Conservation (phyloP, 2,329 filamentous ascomycete genomes). For the Trichoderma sp. region DNA sequence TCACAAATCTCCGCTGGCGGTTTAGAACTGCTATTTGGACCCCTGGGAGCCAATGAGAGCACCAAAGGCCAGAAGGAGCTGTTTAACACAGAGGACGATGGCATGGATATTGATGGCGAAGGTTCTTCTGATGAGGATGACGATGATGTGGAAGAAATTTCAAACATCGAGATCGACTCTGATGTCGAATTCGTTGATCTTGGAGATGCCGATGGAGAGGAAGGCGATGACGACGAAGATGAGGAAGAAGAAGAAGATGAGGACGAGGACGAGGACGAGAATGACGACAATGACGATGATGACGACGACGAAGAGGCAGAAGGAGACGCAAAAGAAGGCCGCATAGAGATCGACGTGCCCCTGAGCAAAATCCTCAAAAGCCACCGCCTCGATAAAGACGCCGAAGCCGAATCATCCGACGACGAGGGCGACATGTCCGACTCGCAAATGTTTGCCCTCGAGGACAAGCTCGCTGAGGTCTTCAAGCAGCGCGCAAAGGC, state of each 20-base stretch:
- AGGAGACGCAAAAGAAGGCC: constrained; percentile 47
- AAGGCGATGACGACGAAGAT: constrained; percentile 45
- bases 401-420: constrained; percentile 56
- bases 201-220: constrained; percentile 45
- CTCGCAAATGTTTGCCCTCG: constrained; percentile 90
- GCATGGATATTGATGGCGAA: constrained; percentile 54
- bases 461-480: constrained; percentile 79
- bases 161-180: constrained; percentile 47
- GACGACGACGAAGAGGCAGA: constrained; percentile 45
- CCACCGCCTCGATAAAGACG: constrained; percentile 62
- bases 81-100: constrained; percentile 70
- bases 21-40: constrained; percentile 64
- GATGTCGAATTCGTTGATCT: constrained; percentile 55
- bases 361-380: constrained; percentile 78
- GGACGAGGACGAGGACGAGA: constrained; percentile 47
- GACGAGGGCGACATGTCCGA: constrained; percentile 87
- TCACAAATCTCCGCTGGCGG: constrained; percentile 72
- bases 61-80: constrained; percentile 81
- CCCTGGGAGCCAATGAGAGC: constrained; percentile 78
- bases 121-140: constrained; percentile 47
- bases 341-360: constrained; percentile 66
- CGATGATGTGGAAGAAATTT: constrained; percentile 44
- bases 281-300: constrained; percentile 46
- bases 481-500: constrained; percentile 74
- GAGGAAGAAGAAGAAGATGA: constrained; percentile 48